These are phyloP conservation scores for Pseudogymnoascus sp. DNA, from an alignment of 2,329 filamentous ascomycete species.

Conservation along the genomic window DNA sequence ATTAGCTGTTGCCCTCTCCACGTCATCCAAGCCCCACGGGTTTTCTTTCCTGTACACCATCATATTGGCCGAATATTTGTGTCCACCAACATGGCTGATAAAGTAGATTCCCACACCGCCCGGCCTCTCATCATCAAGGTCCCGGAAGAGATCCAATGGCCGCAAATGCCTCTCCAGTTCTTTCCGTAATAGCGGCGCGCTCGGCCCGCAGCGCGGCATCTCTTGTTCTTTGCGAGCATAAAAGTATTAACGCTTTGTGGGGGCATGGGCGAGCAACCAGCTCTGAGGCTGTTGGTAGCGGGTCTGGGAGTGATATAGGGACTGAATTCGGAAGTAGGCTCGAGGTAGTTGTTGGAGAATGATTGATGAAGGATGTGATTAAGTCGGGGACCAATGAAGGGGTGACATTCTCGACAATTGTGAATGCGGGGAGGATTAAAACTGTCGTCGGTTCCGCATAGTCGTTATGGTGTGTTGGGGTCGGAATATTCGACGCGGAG, in stretches of 20 bases:
- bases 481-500: constrained; percentile 84
- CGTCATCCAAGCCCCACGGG: constrained; percentile 28
- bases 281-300: constrained; percentile 29
- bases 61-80: constrained; percentile 94
- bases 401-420: constrained; percentile 74
- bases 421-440: constrained; percentile 79
- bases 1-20: constrained; percentile 28
- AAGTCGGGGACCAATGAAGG: constrained; percentile 66
- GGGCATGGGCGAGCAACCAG: constrained; percentile 62
- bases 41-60: constrained; percentile 68
- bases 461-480: constrained; percentile 58
- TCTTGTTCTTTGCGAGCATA: constrained; percentile 91
- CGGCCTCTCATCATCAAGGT: constrained; percentile 79
- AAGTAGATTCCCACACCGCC: constrained; percentile 95
- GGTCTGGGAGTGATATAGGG: constrained; percentile 28
- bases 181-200: constrained; percentile 77
- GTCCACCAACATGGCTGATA: constrained; percentile 90
- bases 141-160: constrained; percentile 75
- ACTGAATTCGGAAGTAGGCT: constrained; percentile 23
- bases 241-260: constrained; percentile 79
- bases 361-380: constrained; percentile 63
- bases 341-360: constrained; percentile 66
- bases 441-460: constrained; percentile 69
- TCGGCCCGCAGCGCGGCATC: constrained; percentile 93
- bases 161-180: constrained; percentile 88